phyloP scores from a whole-genome alignment of 345 rosid species.

The Hibiscus trionum region DNA sequence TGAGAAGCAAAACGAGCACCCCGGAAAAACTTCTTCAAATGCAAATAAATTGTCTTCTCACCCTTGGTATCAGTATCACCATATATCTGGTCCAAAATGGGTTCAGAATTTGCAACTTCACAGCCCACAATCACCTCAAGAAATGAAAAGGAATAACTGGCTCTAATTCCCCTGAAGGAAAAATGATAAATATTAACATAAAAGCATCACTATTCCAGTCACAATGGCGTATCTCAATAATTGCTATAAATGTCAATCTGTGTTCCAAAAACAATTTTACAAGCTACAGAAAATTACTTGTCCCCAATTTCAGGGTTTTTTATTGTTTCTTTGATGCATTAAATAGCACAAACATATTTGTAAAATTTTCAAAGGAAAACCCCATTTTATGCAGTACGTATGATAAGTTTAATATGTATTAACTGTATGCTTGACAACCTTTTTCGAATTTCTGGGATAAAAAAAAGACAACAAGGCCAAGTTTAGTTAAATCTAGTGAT shows the following conservation, averaged over 20 bases:
- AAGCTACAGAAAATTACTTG: not conserved
- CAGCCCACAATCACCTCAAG: slow-evolving; percentile 82
- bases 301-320: not conserved
- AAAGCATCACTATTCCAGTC: slow-evolving; percentile 1
- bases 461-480: not conserved
- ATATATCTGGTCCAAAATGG: slow-evolving; percentile 21
- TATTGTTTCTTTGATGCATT: not conserved
- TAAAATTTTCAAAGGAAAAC: not conserved
- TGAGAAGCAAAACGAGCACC: slow-evolving; percentile 70
- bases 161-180: slow-evolving; percentile 65
- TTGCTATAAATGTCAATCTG: slow-evolving; percentile 10
- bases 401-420: not conserved
- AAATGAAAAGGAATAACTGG: slow-evolving; percentile 58
- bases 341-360: not conserved
- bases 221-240: slow-evolving; percentile 1
- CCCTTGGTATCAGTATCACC: slow-evolving; percentile 17
- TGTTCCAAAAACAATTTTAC: not conserved
- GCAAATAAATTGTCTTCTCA: slow-evolving; percentile 56
- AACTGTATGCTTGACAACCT: not conserved
- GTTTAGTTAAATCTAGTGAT: slow-evolving; percentile 1
- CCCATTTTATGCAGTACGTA: not conserved
- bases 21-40: slow-evolving; percentile 77
- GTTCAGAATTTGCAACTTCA: slow-evolving; percentile 37
- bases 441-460: not conserved
- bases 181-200: slow-evolving; percentile 7